These are phyloP conservation scores for Chlorella ohadii DNA, from an alignment of 139 green algal genomes.

Conservation along the genomic window DNA sequence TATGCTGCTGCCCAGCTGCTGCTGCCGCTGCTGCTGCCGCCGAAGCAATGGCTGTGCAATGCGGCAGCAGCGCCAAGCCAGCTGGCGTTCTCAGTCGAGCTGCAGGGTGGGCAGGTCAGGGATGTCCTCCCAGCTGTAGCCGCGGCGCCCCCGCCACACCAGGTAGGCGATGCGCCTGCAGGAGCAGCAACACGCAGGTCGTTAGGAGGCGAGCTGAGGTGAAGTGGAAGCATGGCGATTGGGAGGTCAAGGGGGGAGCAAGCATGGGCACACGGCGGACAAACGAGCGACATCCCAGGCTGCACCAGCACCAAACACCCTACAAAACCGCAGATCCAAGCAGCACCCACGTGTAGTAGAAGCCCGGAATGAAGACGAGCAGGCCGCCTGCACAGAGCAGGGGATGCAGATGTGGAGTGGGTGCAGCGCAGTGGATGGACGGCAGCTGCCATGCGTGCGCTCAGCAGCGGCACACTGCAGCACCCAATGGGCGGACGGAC, in stretches of 20 bases:
- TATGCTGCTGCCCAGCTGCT: neutral
- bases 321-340: too few species aligned
- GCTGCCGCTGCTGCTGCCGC: neutral
- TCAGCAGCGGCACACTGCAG: too few species aligned
- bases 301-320: too few species aligned
- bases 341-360: constrained; percentile 40
- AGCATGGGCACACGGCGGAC: too few species aligned
- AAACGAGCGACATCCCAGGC: too few species aligned
- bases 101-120: constrained; percentile 31
- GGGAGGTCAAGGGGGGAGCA: neutral
- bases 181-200: too few species aligned
- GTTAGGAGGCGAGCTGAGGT: too few species aligned
- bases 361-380: constrained; percentile 49
- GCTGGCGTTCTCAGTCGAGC: neutral
- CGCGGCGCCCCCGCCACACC: constrained; percentile 21
- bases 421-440: too few species aligned
- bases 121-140: constrained; percentile 46
- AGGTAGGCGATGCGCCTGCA: constrained; percentile 43
- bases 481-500: too few species aligned
- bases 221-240: too few species aligned
- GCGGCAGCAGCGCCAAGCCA: neutral
- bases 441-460: too few species aligned
- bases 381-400: constrained; percentile 19
- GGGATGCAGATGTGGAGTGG: too few species aligned
- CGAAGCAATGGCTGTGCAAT: neutral